phyloP scores from a whole-genome alignment of 495 filamentous ascomycete species.

The Jackrogersella multiformis region DNA sequence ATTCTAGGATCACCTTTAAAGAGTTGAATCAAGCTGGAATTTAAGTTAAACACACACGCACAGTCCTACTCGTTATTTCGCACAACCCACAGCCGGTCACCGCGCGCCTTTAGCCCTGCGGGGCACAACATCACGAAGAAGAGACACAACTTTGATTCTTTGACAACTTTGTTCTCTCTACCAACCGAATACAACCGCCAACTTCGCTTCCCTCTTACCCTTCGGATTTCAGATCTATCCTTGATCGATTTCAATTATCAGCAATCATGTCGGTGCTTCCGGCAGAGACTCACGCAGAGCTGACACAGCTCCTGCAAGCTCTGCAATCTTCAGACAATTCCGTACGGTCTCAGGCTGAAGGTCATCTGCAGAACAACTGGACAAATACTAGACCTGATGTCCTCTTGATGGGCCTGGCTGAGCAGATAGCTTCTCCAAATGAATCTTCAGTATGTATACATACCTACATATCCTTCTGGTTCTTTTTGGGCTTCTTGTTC shows the following conservation, averaged over 20 bases:
- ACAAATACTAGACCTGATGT: constrained; percentile 80
- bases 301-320: constrained; percentile 83
- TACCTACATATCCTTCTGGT: not conserved
- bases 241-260: constrained; percentile 14
- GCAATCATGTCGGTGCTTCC: constrained; percentile 83
- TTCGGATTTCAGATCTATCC: constrained; percentile 1
- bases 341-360: constrained; percentile 84
- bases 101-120: constrained; percentile 45
- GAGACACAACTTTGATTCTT: constrained; percentile 15
- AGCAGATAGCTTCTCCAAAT: constrained; percentile 81
- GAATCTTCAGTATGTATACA: constrained; percentile 69
- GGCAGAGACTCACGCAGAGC: constrained; percentile 79
- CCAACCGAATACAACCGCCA: not conserved
- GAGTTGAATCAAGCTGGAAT: not conserved
- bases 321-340: constrained; percentile 91
- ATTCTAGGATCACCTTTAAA: constrained; percentile 12
- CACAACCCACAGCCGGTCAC: constrained; percentile 6
- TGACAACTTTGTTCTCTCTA: constrained; percentile 17
- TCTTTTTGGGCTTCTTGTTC: not conserved
- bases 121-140: constrained; percentile 34
- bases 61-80: constrained; percentile 3
- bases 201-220: not conserved
- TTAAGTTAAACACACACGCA: not conserved
- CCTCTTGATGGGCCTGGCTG: constrained; percentile 89
- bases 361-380: constrained; percentile 90